Base-by-base conservation (phyloP, 257 asterid species). In the Solanum ossicruentum region DNA sequence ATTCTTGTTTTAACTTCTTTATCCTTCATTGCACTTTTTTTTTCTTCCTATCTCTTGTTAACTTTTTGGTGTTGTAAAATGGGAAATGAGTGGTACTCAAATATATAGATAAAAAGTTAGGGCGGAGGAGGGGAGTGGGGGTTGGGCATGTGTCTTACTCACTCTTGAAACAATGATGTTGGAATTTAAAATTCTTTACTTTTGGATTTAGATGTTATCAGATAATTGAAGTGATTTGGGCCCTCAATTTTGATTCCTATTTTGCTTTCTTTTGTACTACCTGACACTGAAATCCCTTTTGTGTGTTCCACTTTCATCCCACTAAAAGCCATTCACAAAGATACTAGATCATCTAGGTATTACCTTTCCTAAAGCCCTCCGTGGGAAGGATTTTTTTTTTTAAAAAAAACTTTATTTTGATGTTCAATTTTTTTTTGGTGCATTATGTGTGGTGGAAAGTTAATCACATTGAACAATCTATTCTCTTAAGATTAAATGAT, bases 1-100 rank as follows among this genome's bases (percentile, higher is more conserved):
- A 88, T 17, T 56, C 84, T 88, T 82, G 86, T 63, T 86, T 81
- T 89, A 77, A 32, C 86, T 83, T 85, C 89, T 84, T 85, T 88
- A 69, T 87, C 83, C 83, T 88, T 92, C 90, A 86, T 88, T 77
- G 47, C 58, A 61, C 73, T 23, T 61, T 77, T 71, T 51, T 79
- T 66, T 56, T 41, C 86, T 55, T 20, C 66, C n/a, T 61, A 17
- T 54, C 75, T 52, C 5, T 6, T 16, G 18, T 21, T 17, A 8
- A n/a, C 4, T 41, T 51, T 51, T 16, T 8, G 26, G 26, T 51
- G 47, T 49, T 23, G 47, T 77, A 51, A 47, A 77, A 26, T 77
- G 51, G 47, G 61, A 26, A 77, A 26, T 26, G 45, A 51, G 63
- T 51, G 82, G 12, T 51, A 51, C 43, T 51, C 47, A 77, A 51